Base-by-base conservation (phyloP, 495 filamentous ascomycete species). In the Penicillium egyptiacum region DNA sequence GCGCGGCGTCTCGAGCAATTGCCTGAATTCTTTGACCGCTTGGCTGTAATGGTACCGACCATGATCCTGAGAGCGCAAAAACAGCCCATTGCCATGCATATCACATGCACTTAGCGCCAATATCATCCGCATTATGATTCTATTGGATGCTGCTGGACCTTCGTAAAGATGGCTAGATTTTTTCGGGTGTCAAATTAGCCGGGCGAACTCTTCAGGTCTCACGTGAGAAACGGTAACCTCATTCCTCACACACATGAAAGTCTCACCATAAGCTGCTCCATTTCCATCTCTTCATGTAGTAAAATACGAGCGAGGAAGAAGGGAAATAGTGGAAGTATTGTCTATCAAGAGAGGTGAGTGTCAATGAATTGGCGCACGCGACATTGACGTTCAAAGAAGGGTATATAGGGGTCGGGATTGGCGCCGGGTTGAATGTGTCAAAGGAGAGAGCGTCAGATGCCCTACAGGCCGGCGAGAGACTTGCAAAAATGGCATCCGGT, bases 121-220 rank as follows among this genome's bases (percentile, higher is more conserved):
- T 11, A 77, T 70, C 74, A 77, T 77, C 11, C 74, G 71, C 74
- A 77, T 77, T 16, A 77, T 74, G 14, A 77, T 62, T 50, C 70
- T 77, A 55, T 70, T 77, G 1, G 67, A 64, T 12, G 65, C 53
- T 3, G 74, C 72, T 1, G 72, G 72, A 1, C 71, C 71, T 46
- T 73, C 64, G 35, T 77, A 77, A 4, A 77, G 67, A 46, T 74
- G 43, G 33, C 53, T 55, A 35, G 1, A 4, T 14, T 19, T 14
- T 19, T 26, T 51, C 14, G 28, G 14, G 8, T 28, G 19, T n/a
- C 9, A 22, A 22, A 46, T 47, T 39, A 55, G 53, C 31, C 3
- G 43, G 28, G 2, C 16, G 20, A 16, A 45, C 12, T 17, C 14
- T 46, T 35, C n/a, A 8, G n/a, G 22, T 25, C 1, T 35, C 26